Evolutionary conservation across 495 filamentous ascomycete species (phyloP), one percentile per base, ranked within the genome.

Genomic region (Cercophora samala): DNA sequence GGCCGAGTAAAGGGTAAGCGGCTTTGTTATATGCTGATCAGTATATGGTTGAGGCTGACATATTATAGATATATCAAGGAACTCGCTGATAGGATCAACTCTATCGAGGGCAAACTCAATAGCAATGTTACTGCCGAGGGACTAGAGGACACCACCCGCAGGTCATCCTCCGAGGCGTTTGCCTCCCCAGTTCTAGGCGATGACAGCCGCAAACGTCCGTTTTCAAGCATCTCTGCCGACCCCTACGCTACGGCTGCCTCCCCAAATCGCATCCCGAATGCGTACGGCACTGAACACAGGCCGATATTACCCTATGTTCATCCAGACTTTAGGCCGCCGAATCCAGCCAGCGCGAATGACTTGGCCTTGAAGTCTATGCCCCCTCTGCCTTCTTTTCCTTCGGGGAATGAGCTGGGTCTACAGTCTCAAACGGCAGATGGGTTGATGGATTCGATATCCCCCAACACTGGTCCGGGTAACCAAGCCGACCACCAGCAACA

Each of bases 1-100:
- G 94, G 5, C 94, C 94, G 5, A 96, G 91, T 72, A 98, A 98
- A 87, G 94, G 94, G 88, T 92, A 85, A 69, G 84, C n/a, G n/a
- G n/a, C n/a, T n/a, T n/a, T n/a, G n/a, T 65, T 13, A 24, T n/a
- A 19, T 51, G 17, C 52, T 54, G 11, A 55, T 58, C 18, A 53
- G 37, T 29, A 29, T 9, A 17, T 46, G 37, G 37, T 11, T 13
- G 11, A 46, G 15, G 37, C 77, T 72, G 61, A 71, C 46, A 22
- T 29, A 2, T n/a, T 17, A 15, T 56, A 94, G 91, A 0, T 98
- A 98, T 72, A 98, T 98, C 74, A 97, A 97, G 75, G 94, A 98
- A 74, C 84, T 98, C 2, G 93, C 93, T 37, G 93, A 97, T 69
- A 85, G 94, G 29, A 84, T 98, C 60, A 87, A 94, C 67, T 88